Evolutionary conservation across 352 stramenopile genomes (phyloP).

Genomic region (Globisporangium orthogonon): DNA sequence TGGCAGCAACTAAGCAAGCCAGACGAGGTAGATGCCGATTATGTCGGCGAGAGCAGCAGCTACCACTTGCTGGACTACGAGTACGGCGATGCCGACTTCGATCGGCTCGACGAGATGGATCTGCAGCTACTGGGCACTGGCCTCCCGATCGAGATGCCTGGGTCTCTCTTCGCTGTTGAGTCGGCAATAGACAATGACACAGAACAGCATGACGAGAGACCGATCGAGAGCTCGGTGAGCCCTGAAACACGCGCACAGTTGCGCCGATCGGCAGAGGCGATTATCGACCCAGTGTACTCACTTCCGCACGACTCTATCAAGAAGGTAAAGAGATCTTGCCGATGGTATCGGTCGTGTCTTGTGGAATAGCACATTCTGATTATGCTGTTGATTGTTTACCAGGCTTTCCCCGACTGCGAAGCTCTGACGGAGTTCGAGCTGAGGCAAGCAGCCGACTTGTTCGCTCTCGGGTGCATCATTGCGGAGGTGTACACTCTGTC

Average conservation of each 20-base stretch:
- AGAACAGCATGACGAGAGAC: neutral
- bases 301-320: constrained; percentile 13
- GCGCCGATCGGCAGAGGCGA: constrained; percentile 24
- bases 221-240: neutral
- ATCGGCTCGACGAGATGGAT: constrained; percentile 53
- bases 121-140: constrained; percentile 47
- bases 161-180: neutral
- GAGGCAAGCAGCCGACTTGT: constrained; percentile 38
- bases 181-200: neutral
- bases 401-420: constrained; percentile 12
- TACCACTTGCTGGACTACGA: constrained; percentile 20
- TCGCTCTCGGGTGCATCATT: constrained; percentile 61
- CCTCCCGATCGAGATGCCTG: constrained; percentile 36
- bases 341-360: neutral
- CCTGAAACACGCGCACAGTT: constrained; percentile 8
- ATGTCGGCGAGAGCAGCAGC: constrained; percentile 14
- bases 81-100: constrained; percentile 24
- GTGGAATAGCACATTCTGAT: neutral
- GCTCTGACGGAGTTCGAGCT: constrained; percentile 25
- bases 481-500: constrained; percentile 55
- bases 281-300: constrained; percentile 35
- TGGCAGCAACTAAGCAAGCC: constrained; percentile 73
- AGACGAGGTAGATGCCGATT: constrained; percentile 37
- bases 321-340: constrained; percentile 1
- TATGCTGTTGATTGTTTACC: neutral